A percentile compares a stretch with the other conserved stretches of the same genome.
Evolutionary conservation across 2,329 filamentous ascomycete genomes (phyloP).

Genomic region (Fusarium sublunatum): DNA sequence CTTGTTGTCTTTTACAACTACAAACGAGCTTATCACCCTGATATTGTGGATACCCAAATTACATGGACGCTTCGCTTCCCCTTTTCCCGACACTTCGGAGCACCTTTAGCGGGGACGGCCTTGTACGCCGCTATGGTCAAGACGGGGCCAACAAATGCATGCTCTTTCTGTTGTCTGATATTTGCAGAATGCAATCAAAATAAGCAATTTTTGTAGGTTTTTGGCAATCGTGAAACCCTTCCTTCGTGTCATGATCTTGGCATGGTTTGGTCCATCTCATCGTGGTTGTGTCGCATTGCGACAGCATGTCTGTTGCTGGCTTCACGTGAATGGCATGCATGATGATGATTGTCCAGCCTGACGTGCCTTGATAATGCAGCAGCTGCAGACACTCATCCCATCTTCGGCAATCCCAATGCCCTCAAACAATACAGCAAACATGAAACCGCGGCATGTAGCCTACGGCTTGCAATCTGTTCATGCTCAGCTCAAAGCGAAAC

Average conservation of each 20-base stretch:
- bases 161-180: background rate
- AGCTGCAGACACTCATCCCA: constrained; percentile 3
- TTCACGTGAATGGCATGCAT: constrained; percentile 33
- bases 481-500: background rate
- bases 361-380: background rate
- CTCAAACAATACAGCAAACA: constrained; percentile 2
- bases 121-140: constrained; percentile 7
- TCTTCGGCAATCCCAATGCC: constrained; percentile 11
- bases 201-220: constrained; percentile 1
- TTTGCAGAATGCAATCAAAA: constrained; percentile 1
- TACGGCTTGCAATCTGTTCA: constrained; percentile 3
- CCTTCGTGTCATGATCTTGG: too few relatives aligned
- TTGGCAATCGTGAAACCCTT: background rate
- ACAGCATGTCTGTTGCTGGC: background rate
- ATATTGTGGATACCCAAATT: constrained; percentile 46
- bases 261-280: background rate
- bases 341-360: constrained; percentile 4
- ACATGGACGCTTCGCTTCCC: constrained; percentile 31
- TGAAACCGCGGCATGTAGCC: constrained; percentile 8
- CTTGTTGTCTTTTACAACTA: constrained; percentile 21
- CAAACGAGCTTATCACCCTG: constrained; percentile 40
- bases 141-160: constrained; percentile 1
- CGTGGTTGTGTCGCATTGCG: background rate
- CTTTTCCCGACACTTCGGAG: constrained; percentile 39
- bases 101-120: constrained; percentile 29